Percentiles rank a stretch among this genome's conserved stretches.
These are phyloP conservation scores for Globomyces pollinis-pini DNA, from an alignment of 192 early-diverging fungal species.

Conservation along the genomic window DNA sequence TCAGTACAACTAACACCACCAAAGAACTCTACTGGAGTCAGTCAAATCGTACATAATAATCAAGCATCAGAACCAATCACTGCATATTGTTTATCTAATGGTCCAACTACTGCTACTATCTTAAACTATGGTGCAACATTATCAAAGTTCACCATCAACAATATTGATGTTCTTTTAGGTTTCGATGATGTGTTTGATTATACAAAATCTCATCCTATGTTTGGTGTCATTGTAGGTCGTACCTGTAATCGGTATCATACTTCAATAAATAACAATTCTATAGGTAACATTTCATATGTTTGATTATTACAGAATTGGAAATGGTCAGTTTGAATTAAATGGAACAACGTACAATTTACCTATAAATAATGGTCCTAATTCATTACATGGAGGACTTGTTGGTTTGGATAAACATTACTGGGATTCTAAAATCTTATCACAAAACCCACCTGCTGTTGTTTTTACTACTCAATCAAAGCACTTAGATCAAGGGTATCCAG, in stretches of 20 bases:
- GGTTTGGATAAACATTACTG: constrained; percentile 71
- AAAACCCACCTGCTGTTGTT: constrained; percentile 41
- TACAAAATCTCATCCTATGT: constrained; percentile 45
- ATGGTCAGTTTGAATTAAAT: constrained; percentile 58
- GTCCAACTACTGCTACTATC: neutral
- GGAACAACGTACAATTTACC: constrained; percentile 45
- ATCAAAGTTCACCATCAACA: constrained; percentile 50
- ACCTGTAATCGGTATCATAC: constrained; percentile 51
- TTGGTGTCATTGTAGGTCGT: constrained; percentile 71
- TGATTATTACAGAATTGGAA: constrained; percentile 38
- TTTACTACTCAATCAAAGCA: constrained; percentile 56
- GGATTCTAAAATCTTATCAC: constrained; percentile 29
- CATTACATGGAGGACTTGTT: constrained; percentile 68
- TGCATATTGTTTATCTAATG: too few relatives aligned
- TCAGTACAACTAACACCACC: too few relatives aligned
- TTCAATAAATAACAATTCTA: too few relatives aligned
- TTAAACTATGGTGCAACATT: constrained; percentile 57
- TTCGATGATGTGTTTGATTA: constrained; percentile 43
- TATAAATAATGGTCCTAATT: constrained; percentile 67
- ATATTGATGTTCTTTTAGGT: constrained; percentile 67
- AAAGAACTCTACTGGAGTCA: too few relatives aligned
- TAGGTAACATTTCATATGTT: too few relatives aligned
- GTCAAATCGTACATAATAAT: too few relatives aligned
- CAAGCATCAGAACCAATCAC: too few relatives aligned
- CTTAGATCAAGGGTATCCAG: constrained; percentile 77